A percentile compares a stretch with the other conserved stretches of the same genome.
Evolutionary conservation across 352 stramenopile species (phyloP).

Genomic region (Hyaloperonospora arabidopsidis): DNA sequence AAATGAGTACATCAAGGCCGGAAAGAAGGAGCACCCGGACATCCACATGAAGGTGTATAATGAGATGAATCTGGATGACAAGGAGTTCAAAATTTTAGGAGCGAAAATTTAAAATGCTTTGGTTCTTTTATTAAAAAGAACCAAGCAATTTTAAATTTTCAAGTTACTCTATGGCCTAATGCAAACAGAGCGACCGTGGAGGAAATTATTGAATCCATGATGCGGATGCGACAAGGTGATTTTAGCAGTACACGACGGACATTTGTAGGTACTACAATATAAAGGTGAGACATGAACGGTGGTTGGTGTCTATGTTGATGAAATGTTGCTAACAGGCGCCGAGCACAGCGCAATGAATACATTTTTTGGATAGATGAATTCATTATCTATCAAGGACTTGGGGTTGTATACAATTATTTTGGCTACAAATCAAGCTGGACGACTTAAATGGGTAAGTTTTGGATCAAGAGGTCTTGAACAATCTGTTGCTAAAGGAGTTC

Average conservation of each 20-base stretch:
- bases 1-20: too few relatives aligned
- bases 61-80: not conserved
- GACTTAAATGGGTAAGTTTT: constrained; percentile 10
- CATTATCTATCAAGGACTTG: constrained; percentile 24
- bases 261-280: constrained; percentile 22
- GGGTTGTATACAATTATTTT: constrained; percentile 21
- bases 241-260: constrained; percentile 20
- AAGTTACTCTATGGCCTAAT: constrained; percentile 11
- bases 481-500: constrained; percentile 19
- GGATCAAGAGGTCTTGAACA: constrained; percentile 19
- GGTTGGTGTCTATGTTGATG: constrained; percentile 22
- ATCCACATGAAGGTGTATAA: constrained; percentile 23
- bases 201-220: constrained; percentile 16
- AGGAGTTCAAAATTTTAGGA: not conserved
- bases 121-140: constrained; percentile 1
- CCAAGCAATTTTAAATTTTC: too few relatives aligned
- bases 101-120: not conserved
- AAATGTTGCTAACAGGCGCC: constrained; percentile 12
- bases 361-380: constrained; percentile 7
- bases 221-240: constrained; percentile 13
- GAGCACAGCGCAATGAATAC: constrained; percentile 1
- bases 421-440: constrained; percentile 19
- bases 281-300: not conserved
- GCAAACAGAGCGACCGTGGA: constrained; percentile 4
- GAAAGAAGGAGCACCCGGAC: constrained; percentile 17